Percentiles rank a stretch among this genome's conserved stretches.
Evolutionary conservation across 257 asterid species (phyloP).

Genomic region (Coffea canephora): DNA sequence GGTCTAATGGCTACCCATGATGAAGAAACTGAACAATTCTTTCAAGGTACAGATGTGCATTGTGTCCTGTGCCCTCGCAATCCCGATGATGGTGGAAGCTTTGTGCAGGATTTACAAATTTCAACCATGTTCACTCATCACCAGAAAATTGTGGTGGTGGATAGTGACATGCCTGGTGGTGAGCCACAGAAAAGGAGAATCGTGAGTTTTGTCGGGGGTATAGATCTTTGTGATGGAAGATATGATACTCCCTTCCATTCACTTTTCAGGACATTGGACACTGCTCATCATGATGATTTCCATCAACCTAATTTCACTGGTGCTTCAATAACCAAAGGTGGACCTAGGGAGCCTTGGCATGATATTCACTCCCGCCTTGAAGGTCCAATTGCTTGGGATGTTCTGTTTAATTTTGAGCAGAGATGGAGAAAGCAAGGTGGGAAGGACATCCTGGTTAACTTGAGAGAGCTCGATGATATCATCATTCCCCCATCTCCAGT

Average conservation of each 20-base stretch:
- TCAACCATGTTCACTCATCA: constrained; percentile 92
- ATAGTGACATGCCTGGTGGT: constrained; percentile 49
- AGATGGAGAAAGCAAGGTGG: constrained; percentile 91
- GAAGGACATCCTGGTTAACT: constrained; percentile 55
- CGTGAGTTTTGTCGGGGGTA: constrained; percentile 88
- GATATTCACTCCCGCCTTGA: constrained; percentile 77
- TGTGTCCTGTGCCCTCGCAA: constrained; percentile 78
- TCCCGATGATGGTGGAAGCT: constrained; percentile 82
- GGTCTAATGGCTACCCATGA: constrained; percentile 93
- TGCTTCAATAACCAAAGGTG: constrained; percentile 65
- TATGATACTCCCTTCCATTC: constrained; percentile 84
- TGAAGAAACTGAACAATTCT: constrained; percentile 61
- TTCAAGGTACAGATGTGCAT: constrained; percentile 54
- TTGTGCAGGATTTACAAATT: constrained; percentile 65
- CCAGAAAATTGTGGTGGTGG: constrained; percentile 76
- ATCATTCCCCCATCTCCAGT: constrained; percentile 77
- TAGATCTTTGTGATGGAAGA: constrained; percentile 84
- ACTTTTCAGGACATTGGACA: constrained; percentile 73
- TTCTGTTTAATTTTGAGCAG: constrained; percentile 77
- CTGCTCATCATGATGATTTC: constrained; percentile 82
- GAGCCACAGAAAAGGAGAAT: constrained; percentile 48
- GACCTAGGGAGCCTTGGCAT: constrained; percentile 93
- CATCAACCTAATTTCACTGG: constrained; percentile 79
- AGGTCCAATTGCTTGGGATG: constrained; percentile 93
- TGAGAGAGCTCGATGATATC: constrained; percentile 57